A percentile compares a stretch with the other conserved stretches of the same genome.
Evolutionary conservation across 352 stramenopile genomes (phyloP).

Genomic region (Pythium insidiosum): DNA sequence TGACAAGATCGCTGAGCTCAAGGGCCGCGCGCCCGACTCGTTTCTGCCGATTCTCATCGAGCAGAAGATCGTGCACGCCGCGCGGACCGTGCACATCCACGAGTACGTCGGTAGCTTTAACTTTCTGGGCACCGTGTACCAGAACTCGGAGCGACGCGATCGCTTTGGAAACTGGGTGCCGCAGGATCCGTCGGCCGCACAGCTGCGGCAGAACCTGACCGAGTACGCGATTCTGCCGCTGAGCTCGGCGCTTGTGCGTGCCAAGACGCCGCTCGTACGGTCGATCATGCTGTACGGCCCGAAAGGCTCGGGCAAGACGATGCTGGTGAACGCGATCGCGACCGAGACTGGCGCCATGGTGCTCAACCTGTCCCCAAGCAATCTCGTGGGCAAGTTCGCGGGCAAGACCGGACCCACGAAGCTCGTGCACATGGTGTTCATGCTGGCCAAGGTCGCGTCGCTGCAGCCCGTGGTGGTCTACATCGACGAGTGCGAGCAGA

Average conservation of each 20-base stretch:
- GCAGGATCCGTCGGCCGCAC: slow-evolving; percentile 85
- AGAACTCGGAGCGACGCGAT: slow-evolving; percentile 55
- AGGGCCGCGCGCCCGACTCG: slow-evolving; percentile 81
- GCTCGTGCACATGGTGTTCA: slow-evolving; percentile 93
- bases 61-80: slow-evolving; percentile 79
- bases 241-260: slow-evolving; percentile 63
- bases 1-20: slow-evolving; percentile 88
- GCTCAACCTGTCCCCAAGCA: slow-evolving; percentile 90
- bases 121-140: slow-evolving; percentile 75
- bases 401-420: slow-evolving; percentile 89
- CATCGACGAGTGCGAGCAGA: slow-evolving; percentile 90
- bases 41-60: slow-evolving; percentile 89
- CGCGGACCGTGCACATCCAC: slow-evolving; percentile 32
- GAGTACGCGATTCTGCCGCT: slow-evolving; percentile 90
- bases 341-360: slow-evolving; percentile 91
- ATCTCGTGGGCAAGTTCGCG: slow-evolving; percentile 91
- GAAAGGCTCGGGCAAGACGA: slow-evolving; percentile 88
- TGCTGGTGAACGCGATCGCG: slow-evolving; percentile 88
- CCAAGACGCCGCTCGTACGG: slow-evolving; percentile 64
- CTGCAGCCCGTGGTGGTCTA: slow-evolving; percentile 91
- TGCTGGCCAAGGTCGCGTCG: slow-evolving; percentile 78
- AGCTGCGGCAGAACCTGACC: slow-evolving; percentile 84
- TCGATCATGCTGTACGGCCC: slow-evolving; percentile 94
- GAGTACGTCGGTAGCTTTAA: slow-evolving; percentile 91
- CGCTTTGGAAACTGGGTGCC: slow-evolving; percentile 84